phyloP scores from a whole-genome alignment of 495 filamentous ascomycete genomes.

The Podospora didyma region DNA sequence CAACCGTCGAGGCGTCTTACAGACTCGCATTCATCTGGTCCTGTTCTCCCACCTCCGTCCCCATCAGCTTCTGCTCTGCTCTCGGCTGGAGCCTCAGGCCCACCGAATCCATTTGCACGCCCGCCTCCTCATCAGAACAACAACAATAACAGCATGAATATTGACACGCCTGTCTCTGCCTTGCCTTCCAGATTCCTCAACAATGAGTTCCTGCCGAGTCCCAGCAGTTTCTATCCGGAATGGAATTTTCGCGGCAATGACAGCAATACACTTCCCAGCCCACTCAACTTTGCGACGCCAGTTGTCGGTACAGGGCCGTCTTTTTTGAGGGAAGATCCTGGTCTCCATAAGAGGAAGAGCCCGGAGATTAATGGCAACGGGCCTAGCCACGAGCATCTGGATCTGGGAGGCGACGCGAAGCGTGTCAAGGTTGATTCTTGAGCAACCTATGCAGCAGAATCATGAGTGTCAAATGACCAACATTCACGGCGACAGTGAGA shows the following conservation, averaged over 20 bases:
- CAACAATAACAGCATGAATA: conserved; percentile 65
- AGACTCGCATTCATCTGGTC: conserved; percentile 56
- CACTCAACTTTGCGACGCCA: conserved; percentile 87
- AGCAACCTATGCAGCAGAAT: not conserved
- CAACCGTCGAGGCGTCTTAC: conserved; percentile 36
- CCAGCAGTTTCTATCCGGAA: conserved; percentile 86
- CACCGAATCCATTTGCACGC: conserved; percentile 91
- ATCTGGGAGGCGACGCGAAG: conserved; percentile 39
- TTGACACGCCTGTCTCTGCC: conserved; percentile 96
- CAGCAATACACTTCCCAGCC: conserved; percentile 82
- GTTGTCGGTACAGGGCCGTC: conserved; percentile 66
- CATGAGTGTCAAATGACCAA: not conserved
- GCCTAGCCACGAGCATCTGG: conserved; percentile 27
- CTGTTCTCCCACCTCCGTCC: conserved; percentile 89
- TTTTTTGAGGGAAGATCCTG: conserved; percentile 55
- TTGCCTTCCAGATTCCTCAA: conserved; percentile 87
- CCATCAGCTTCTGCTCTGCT: conserved; percentile 78
- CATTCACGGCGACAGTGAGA: conserved; percentile 1
- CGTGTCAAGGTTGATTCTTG: conserved; percentile 37
- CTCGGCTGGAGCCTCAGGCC: conserved; percentile 87
- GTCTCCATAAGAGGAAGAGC: conserved; percentile 42
- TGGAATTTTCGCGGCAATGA: conserved; percentile 71
- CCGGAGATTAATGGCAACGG: conserved; percentile 38
- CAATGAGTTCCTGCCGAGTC: conserved; percentile 78
- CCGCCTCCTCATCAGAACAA: conserved; percentile 63